Conservation (phyloP, 371 early-diverging fungal species). For the Saksenaea oblongispora region DNA sequence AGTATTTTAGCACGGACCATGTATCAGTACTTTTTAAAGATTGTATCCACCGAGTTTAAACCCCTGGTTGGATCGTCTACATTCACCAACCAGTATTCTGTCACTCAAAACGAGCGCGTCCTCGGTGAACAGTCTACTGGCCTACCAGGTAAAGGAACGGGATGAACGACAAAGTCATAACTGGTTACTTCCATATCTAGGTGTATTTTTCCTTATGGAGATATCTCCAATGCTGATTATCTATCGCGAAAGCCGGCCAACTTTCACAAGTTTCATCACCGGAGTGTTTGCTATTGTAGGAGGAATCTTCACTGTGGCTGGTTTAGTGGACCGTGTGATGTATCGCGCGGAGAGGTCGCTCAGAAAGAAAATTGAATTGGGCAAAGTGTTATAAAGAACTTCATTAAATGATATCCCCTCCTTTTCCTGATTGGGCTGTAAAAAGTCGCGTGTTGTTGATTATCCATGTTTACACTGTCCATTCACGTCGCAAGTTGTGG, state of each 20-base stretch:
- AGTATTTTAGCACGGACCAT: slow-evolving; percentile 31
- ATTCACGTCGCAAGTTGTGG: no score
- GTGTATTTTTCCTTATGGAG: slow-evolving; percentile 93
- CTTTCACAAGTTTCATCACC: slow-evolving; percentile 87
- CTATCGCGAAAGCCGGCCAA: slow-evolving; percentile 79
- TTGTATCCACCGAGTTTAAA: slow-evolving; percentile 85
- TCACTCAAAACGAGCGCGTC: slow-evolving; percentile 78
- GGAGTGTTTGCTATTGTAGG: slow-evolving; percentile 93
- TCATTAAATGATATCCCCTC: not conserved
- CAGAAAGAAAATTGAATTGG: slow-evolving; percentile 82
- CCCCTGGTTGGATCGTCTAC: slow-evolving; percentile 66
- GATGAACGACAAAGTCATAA: not conserved
- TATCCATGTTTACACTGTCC: no score
- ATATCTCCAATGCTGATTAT: slow-evolving; percentile 96
- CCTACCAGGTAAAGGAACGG: slow-evolving; percentile 52
- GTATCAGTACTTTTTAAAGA: slow-evolving; percentile 93
- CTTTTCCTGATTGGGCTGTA: not conserved
- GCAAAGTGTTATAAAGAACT: slow-evolving; percentile 68
- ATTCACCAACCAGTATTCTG: slow-evolving; percentile 92
- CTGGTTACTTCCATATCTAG: slow-evolving; percentile 28
- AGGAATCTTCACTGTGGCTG: slow-evolving; percentile 94
- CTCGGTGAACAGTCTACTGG: slow-evolving; percentile 31
- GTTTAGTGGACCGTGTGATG: slow-evolving; percentile 87
- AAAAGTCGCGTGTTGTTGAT: not conserved
- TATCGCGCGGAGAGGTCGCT: slow-evolving; percentile 85